A percentile compares a stretch with the other conserved stretches of the same genome.
Conservation (phyloP, 805 yeast genomes). For the Sugiyamaella mastotermitis region DNA sequence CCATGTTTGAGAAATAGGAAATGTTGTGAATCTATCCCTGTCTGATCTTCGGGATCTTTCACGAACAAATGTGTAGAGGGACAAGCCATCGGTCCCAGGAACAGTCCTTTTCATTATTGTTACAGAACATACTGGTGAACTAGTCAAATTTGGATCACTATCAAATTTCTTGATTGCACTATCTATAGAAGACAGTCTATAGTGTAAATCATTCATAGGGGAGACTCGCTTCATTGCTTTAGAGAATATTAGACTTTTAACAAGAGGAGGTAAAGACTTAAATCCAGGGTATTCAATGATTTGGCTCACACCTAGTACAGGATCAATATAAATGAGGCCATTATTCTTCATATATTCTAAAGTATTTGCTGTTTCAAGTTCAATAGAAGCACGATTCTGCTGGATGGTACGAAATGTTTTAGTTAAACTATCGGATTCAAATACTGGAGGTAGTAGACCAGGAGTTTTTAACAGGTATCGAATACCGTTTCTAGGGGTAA, state of each 20-base stretch:
- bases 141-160: too few relatives aligned
- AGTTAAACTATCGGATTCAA: constrained; percentile 9
- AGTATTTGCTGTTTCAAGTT: constrained; percentile 20
- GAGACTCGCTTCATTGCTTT: constrained; percentile 7
- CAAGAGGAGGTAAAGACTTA: constrained; percentile 4
- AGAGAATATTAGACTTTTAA: constrained; percentile 6
- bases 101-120: too few relatives aligned
- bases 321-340: constrained; percentile 8
- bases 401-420: constrained; percentile 15
- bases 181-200: constrained; percentile 17
- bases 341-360: constrained; percentile 5
- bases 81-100: too few relatives aligned
- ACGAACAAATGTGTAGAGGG: constrained; percentile 1
- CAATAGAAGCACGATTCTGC: constrained; percentile 16
- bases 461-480: constrained; percentile 30
- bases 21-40: constrained; percentile 1
- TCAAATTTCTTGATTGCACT: constrained; percentile 23
- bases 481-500: constrained; percentile 55
- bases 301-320: constrained; percentile 5
- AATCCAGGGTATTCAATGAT: constrained; percentile 6
- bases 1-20: constrained; percentile 8
- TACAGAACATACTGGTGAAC: too few relatives aligned
- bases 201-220: constrained; percentile 10
- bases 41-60: background rate
- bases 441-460: constrained; percentile 7